phyloP scores from a whole-genome alignment of 1,139 yeast genomes.

The Suhomyces bolitotheri region DNA sequence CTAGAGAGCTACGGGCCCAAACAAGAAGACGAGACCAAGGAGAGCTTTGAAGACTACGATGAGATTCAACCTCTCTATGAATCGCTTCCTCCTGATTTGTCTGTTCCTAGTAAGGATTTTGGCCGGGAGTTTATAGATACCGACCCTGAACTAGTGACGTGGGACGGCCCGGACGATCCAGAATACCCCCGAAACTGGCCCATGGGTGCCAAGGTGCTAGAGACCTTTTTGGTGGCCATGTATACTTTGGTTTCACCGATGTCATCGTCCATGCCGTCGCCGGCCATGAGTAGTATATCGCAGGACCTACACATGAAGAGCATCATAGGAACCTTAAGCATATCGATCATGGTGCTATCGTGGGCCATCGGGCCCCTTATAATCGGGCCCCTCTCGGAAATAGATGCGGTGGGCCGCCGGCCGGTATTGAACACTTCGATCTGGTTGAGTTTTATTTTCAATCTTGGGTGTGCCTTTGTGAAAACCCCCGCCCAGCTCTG shows the following conservation, averaged over 20 bases:
- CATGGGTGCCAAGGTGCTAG: conserved; percentile 35
- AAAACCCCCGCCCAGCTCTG: conserved; percentile 55
- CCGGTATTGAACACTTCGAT: conserved; percentile 53
- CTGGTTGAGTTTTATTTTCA: conserved; percentile 52
- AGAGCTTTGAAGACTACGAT: too few relatives aligned
- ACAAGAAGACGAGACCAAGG: too few relatives aligned
- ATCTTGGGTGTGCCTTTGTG: conserved; percentile 58
- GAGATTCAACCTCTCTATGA: conserved; percentile 18
- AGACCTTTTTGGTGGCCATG: conserved; percentile 50
- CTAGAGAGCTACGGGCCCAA: too few relatives aligned
- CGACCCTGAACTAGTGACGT: conserved; percentile 65
- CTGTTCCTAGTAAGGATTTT: conserved; percentile 44
- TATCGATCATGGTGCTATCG: conserved; percentile 59
- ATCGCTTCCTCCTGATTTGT: conserved; percentile 34
- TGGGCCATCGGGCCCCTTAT: conserved; percentile 65
- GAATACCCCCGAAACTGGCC: conserved; percentile 64
- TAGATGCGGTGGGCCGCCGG: conserved; percentile 50
- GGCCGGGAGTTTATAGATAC: conserved; percentile 51
- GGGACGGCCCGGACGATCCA: conserved; percentile 66
- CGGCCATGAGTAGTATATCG: conserved; percentile 53
- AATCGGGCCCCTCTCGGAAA: conserved; percentile 62
- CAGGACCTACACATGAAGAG: conserved; percentile 40
- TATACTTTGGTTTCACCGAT: conserved; percentile 60
- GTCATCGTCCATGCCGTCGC: conserved; percentile 60
- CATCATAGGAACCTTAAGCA: conserved; percentile 48